Conservation (phyloP, 2,329 filamentous ascomycete species). For the Nemania sp. region DNA sequence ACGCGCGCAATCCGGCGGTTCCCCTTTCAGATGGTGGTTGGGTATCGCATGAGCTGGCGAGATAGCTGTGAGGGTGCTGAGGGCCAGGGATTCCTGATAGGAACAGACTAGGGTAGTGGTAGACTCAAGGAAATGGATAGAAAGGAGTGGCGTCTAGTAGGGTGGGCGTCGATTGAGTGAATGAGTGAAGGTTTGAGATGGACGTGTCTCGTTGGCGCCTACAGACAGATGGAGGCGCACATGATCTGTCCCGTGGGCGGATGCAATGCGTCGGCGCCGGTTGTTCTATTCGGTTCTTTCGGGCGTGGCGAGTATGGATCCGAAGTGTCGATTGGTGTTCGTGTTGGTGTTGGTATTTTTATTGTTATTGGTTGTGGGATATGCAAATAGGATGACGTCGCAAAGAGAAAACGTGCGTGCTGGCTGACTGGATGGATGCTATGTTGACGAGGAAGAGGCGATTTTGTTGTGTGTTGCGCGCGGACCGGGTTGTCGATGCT, state of each 20-base stretch:
- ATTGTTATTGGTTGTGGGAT: slow-evolving; percentile 1
- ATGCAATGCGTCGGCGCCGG: not conserved
- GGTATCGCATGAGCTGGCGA: slow-evolving; percentile 19
- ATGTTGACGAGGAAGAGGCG: too few relatives aligned
- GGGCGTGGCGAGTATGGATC: not conserved
- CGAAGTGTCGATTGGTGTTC: not conserved
- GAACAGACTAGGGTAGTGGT: not conserved
- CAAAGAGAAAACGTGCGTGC: slow-evolving; percentile 5
- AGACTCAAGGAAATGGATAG: slow-evolving; percentile 15
- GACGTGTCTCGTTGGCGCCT: slow-evolving; percentile 15
- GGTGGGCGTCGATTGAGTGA: slow-evolving; percentile 15
- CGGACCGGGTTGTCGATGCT: too few relatives aligned
- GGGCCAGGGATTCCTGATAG: not conserved
- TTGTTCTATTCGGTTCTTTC: not conserved
- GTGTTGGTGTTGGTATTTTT: too few relatives aligned
- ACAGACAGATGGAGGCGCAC: slow-evolving; percentile 18
- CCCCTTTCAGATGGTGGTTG: slow-evolving; percentile 19
- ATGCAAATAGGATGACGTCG: slow-evolving; percentile 12
- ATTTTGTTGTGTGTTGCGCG: too few relatives aligned
- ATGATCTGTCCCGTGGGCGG: slow-evolving; percentile 18
- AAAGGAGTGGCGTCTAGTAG: slow-evolving; percentile 5
- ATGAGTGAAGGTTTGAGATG: slow-evolving; percentile 5
- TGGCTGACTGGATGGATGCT: slow-evolving; percentile 2
- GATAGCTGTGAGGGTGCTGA: slow-evolving; percentile 3
- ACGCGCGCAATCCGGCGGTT: slow-evolving; percentile 6